Conservation (phyloP, 202 grass and related monocot genomes). For the Panicum hallii region DNA sequence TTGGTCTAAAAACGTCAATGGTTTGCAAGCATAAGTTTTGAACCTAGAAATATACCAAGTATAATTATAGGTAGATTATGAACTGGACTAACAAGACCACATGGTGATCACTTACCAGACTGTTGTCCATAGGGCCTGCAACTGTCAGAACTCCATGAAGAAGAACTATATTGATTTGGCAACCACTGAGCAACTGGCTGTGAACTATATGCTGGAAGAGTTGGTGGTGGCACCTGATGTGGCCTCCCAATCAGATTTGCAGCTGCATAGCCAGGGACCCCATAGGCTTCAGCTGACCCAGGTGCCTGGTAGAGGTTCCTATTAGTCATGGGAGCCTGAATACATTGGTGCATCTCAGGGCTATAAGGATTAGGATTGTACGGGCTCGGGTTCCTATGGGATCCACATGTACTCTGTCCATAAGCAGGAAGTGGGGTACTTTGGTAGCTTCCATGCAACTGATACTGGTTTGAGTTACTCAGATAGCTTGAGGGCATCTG, state of each 20-base stretch:
- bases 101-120: slow-evolving; percentile 43
- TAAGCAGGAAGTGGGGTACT: slow-evolving; percentile 34
- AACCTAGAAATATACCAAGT: slow-evolving; percentile 9
- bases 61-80: not conserved
- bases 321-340: slow-evolving; percentile 23
- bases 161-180: slow-evolving; percentile 28
- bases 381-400: slow-evolving; percentile 16
- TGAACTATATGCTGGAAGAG: slow-evolving; percentile 27
- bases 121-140: slow-evolving; percentile 40
- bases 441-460: slow-evolving; percentile 41
- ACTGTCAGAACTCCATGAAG: slow-evolving; percentile 26
- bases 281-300: slow-evolving; percentile 33
- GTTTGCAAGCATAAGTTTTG: not conserved
- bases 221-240: slow-evolving; percentile 34
- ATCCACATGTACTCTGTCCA: slow-evolving; percentile 28
- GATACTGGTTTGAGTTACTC: slow-evolving; percentile 32
- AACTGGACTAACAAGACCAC: slow-evolving; percentile 6
- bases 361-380: slow-evolving; percentile 39
- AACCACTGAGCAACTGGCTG: slow-evolving; percentile 7
- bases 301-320: slow-evolving; percentile 27
- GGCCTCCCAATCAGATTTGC: slow-evolving; percentile 40
- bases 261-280: slow-evolving; percentile 39
- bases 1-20: not conserved
- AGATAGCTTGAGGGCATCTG: slow-evolving; percentile 28
- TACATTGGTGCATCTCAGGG: slow-evolving; percentile 30